Conservation (phyloP, 2,329 filamentous ascomycete genomes). For the Alternaria brassicicola region DNA sequence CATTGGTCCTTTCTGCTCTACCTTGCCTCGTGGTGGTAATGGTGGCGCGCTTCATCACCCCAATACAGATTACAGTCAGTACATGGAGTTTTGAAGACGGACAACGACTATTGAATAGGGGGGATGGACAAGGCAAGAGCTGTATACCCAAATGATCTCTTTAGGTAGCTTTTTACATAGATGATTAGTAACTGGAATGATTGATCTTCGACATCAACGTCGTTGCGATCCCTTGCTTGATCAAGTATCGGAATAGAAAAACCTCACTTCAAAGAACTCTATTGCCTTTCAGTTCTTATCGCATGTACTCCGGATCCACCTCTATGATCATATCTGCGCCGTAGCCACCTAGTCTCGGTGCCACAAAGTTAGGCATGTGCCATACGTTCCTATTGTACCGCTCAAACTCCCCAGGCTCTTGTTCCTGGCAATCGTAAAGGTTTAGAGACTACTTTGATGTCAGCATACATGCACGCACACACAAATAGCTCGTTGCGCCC, state of each 20-base stretch:
- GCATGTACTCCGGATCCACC: constrained; percentile 39
- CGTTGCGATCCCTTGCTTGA: constrained; percentile 3
- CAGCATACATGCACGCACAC: background rate
- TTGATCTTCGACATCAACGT: constrained; percentile 1
- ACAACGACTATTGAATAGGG: background rate
- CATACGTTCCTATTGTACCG: constrained; percentile 32
- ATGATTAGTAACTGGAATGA: background rate
- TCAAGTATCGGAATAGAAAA: background rate
- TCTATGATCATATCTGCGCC: constrained; percentile 33
- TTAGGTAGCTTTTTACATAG: background rate
- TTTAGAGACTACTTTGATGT: constrained; percentile 28
- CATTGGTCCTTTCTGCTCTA: background rate
- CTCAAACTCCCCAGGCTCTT: constrained; percentile 28
- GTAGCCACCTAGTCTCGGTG: constrained; percentile 16
- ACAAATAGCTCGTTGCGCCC: background rate
- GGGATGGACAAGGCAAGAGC: background rate
- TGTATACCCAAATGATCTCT: background rate
- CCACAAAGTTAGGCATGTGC: constrained; percentile 32
- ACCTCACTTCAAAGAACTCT: background rate
- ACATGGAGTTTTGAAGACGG: background rate
- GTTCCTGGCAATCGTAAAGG: constrained; percentile 35
- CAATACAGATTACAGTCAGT: background rate
- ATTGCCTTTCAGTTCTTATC: background rate
- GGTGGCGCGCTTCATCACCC: background rate
- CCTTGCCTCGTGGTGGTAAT: background rate